These are phyloP conservation scores for Cladosporium colombiae DNA, from an alignment of 2,329 filamentous ascomycete genomes.

Conservation along the genomic window DNA sequence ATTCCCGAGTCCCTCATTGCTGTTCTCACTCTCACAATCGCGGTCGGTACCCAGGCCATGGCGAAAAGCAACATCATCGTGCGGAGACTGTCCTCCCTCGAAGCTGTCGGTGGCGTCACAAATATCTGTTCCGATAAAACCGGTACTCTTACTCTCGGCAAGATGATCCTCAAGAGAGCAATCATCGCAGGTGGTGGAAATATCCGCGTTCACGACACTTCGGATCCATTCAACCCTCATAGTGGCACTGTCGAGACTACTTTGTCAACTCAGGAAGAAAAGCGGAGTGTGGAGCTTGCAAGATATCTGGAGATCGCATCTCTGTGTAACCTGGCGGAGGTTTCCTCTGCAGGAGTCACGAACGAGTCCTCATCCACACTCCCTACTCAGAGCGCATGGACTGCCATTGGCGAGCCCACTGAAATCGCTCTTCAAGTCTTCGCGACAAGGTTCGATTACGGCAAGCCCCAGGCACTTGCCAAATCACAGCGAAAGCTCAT, in stretches of 20 bases:
- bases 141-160: conserved; percentile 52
- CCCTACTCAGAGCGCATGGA: conserved; percentile 56
- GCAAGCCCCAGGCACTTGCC: conserved; percentile 20
- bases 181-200: conserved; percentile 60
- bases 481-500: conserved; percentile 23
- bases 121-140: conserved; percentile 70
- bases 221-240: conserved; percentile 48
- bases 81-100: conserved; percentile 61
- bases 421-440: conserved; percentile 74
- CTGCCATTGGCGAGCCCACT: conserved; percentile 64
- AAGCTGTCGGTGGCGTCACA: conserved; percentile 62
- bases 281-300: conserved; percentile 37
- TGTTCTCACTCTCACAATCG: conserved; percentile 66
- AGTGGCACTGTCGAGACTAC: conserved; percentile 43
- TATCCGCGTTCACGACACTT: conserved; percentile 56
- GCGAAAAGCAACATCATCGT: conserved; percentile 62
- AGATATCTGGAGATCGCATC: conserved; percentile 58
- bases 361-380: conserved; percentile 22
- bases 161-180: conserved; percentile 62
- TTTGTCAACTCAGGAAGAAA: conserved; percentile 52
- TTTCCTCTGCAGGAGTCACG: conserved; percentile 50
- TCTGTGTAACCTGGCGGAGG: conserved; percentile 62
- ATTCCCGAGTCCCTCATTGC: conserved; percentile 58
- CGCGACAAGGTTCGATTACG: conserved; percentile 57
- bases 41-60: conserved; percentile 62